Evolutionary conservation across 495 filamentous ascomycete species (phyloP).

Genomic region (Annulohypoxylon bovei): DNA sequence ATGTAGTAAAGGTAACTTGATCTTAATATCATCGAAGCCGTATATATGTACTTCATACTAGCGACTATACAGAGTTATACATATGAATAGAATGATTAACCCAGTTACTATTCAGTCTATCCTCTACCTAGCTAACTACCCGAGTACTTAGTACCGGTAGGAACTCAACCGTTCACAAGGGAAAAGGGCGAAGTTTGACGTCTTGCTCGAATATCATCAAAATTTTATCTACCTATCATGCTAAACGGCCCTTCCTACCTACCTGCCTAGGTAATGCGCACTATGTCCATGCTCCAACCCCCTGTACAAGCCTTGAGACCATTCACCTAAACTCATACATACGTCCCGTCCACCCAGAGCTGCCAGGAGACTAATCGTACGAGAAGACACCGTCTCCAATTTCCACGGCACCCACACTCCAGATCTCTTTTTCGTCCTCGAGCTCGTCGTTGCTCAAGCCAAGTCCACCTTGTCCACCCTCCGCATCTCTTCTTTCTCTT

Average conservation of each 20-base stretch:
- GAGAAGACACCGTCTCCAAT: constrained; percentile 73
- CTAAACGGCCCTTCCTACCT: constrained; percentile 2
- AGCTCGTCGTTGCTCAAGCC: constrained; percentile 86
- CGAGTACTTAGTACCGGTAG: no score
- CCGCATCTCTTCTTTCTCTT: constrained; percentile 86
- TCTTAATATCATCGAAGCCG: no score
- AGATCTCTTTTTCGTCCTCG: constrained; percentile 94
- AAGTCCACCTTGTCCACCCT: constrained; percentile 86
- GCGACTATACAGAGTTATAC: no score
- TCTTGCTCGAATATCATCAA: background rate
- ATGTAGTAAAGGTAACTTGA: no score
- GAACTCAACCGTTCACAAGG: no score
- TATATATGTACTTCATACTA: no score
- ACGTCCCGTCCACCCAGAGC: no score
- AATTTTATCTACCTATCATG: constrained; percentile 20
- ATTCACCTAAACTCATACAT: background rate
- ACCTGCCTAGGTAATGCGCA: constrained; percentile 3
- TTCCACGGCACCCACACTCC: constrained; percentile 94
- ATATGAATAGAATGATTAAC: no score
- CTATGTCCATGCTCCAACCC: constrained; percentile 13
- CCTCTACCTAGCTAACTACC: no score
- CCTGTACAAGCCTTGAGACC: background rate
- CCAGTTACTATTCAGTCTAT: no score
- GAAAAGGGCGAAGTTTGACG: background rate
- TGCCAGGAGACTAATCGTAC: constrained; percentile 26